phyloP scores from a whole-genome alignment of 805 yeast species.

The Yarrowia sp. region DNA sequence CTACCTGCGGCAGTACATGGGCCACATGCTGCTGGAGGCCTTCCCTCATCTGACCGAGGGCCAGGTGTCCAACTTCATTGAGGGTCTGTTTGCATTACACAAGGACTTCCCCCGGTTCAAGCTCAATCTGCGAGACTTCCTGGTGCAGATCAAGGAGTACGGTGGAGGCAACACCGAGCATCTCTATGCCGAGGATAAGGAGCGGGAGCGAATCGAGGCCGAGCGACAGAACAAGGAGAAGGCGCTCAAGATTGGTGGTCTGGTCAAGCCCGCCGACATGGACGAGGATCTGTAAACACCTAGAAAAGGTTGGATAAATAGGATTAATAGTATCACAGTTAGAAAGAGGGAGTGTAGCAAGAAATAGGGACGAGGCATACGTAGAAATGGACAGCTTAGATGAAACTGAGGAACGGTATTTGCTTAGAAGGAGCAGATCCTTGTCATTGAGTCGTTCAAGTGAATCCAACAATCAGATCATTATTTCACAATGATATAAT shows the following conservation, averaged over 20 bases:
- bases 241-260: constrained; percentile 89
- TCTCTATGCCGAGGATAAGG: constrained; percentile 91
- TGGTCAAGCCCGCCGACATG: constrained; percentile 92
- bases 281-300: constrained; percentile 62
- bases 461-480: too few species aligned
- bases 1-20: constrained; percentile 80
- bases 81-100: constrained; percentile 72
- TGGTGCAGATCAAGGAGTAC: constrained; percentile 92
- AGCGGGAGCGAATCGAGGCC: constrained; percentile 73
- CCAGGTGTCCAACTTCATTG: constrained; percentile 81
- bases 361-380: too few species aligned
- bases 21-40: constrained; percentile 82
- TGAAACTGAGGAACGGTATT: too few species aligned
- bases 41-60: constrained; percentile 88
- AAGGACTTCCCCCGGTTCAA: constrained; percentile 77
- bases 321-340: too few species aligned
- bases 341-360: too few species aligned
- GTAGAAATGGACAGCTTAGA: too few species aligned
- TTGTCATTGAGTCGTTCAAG: too few species aligned
- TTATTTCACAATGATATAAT: too few species aligned
- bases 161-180: constrained; percentile 94
- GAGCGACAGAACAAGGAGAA: constrained; percentile 74
- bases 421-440: too few species aligned
- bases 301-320: background rate
- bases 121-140: constrained; percentile 89